These are phyloP conservation scores for Endocalyx cinctus DNA, from an alignment of 2,329 filamentous ascomycete genomes.

Conservation along the genomic window DNA sequence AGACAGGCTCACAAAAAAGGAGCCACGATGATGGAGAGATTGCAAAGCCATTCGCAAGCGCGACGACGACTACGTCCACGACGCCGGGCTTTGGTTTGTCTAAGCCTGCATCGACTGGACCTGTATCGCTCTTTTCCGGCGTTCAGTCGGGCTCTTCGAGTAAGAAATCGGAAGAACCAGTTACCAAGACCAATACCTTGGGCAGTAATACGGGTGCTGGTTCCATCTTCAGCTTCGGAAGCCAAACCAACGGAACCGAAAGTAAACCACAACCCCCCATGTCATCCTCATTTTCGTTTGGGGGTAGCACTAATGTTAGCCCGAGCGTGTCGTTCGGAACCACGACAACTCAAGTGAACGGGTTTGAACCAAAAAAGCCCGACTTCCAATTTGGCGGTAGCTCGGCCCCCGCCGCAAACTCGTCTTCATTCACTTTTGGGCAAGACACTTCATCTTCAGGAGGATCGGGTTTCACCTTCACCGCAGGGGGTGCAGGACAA, in stretches of 20 bases:
- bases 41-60: too few species aligned
- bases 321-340: conserved; percentile 24
- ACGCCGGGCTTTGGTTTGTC: too few species aligned
- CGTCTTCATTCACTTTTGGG: conserved; percentile 21
- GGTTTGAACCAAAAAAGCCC: conserved; percentile 8
- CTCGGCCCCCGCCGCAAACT: conserved; percentile 9
- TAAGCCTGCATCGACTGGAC: too few species aligned
- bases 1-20: conserved; percentile 6
- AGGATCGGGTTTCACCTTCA: conserved; percentile 34
- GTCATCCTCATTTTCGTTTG: conserved; percentile 15
- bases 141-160: too few species aligned
- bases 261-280: conserved; percentile 6
- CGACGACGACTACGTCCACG: too few species aligned
- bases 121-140: too few species aligned
- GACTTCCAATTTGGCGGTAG: conserved; percentile 25
- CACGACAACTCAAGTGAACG: conserved; percentile 8
- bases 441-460: conserved; percentile 14
- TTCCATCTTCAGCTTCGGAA: conserved; percentile 5
- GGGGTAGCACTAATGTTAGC: conserved; percentile 6
- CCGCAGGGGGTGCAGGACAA: conserved; percentile 24
- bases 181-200: too few species aligned
- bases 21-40: too few species aligned
- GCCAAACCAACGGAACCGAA: neutral
- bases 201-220: too few species aligned
- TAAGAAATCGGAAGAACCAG: too few species aligned